Percentiles rank a stretch among this genome's conserved stretches.
Evolutionary conservation across 305 asterid genomes (phyloP).

Genomic region (Ilex paraguariensis): DNA sequence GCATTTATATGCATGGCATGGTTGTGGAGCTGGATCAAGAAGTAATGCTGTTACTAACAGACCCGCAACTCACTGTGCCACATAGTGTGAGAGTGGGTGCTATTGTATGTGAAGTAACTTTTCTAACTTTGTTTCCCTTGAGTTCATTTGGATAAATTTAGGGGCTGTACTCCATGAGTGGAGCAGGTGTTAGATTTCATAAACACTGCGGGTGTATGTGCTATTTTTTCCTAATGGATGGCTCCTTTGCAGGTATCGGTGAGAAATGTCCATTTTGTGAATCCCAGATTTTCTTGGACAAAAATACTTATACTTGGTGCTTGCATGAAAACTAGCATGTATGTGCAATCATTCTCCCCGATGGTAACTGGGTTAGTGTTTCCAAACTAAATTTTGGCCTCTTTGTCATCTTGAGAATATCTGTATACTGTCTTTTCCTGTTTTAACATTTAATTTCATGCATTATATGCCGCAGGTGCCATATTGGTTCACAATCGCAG

Average conservation of each 20-base stretch:
- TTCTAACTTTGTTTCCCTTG: neutral
- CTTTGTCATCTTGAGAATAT: slow-evolving; percentile 3
- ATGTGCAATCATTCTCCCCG: slow-evolving; percentile 77
- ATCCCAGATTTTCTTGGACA: slow-evolving; percentile 73
- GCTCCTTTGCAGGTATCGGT: slow-evolving; percentile 52
- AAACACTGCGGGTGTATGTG: too few relatives aligned
- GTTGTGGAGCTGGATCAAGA: slow-evolving; percentile 79
- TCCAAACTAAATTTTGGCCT: slow-evolving; percentile 12
- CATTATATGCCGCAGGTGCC: slow-evolving; percentile 44
- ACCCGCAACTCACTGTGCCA: slow-evolving; percentile 54
- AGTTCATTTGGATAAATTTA: neutral
- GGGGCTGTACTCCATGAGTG: too few relatives aligned
- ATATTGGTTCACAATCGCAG: slow-evolving; percentile 40
- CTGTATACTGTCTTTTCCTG: slow-evolving; percentile 13
- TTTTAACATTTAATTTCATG: slow-evolving; percentile 10
- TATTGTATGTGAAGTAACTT: slow-evolving; percentile 46
- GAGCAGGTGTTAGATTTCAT: too few relatives aligned
- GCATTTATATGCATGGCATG: slow-evolving; percentile 73
- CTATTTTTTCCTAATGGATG: slow-evolving; percentile 10
- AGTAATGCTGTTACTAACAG: slow-evolving; percentile 65
- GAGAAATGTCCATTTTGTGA: slow-evolving; percentile 72
- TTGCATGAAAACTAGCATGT: slow-evolving; percentile 65
- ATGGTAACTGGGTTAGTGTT: slow-evolving; percentile 61
- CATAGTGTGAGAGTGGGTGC: slow-evolving; percentile 87
- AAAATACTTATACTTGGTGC: slow-evolving; percentile 76